These are phyloP conservation scores for Guyanaporus albipodus DNA, from an alignment of 768 basidiomycete genomes.

Conservation along the genomic window DNA sequence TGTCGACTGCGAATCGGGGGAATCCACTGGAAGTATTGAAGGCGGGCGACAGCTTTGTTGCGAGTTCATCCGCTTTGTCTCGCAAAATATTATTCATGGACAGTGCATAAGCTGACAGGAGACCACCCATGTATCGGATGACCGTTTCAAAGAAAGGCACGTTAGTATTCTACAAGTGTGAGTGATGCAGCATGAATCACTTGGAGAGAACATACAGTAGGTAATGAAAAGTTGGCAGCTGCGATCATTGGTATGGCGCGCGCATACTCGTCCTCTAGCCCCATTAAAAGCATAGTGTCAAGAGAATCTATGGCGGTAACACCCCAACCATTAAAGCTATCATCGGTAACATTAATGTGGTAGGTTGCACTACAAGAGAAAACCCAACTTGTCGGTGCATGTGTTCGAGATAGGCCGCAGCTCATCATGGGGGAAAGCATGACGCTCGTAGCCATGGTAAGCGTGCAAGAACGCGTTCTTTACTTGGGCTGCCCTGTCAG, in stretches of 20 bases:
- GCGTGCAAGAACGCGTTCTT: constrained; percentile 63
- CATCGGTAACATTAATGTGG: background rate
- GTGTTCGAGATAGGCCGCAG: constrained; percentile 49
- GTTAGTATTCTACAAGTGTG: constrained; percentile 25
- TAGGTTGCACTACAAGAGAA: too few relatives aligned
- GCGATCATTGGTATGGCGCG: constrained; percentile 55
- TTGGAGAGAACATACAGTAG: constrained; percentile 33
- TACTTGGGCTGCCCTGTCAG: constrained; percentile 50
- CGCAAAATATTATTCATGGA: constrained; percentile 61
- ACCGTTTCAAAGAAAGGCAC: constrained; percentile 78
- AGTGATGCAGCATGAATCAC: background rate
- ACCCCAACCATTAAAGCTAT: constrained; percentile 79
- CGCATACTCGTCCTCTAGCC: constrained; percentile 62
- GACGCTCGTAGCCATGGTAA: constrained; percentile 58
- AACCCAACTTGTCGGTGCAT: constrained; percentile 53
- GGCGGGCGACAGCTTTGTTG: constrained; percentile 60
- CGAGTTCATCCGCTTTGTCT: constrained; percentile 74
- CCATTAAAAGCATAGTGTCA: constrained; percentile 85
- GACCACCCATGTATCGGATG: constrained; percentile 86
- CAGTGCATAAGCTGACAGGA: constrained; percentile 79
- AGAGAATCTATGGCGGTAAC: constrained; percentile 76
- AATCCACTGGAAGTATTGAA: constrained; percentile 71
- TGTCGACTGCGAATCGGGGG: constrained; percentile 68
- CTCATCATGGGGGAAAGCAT: constrained; percentile 64
- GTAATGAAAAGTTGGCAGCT: constrained; percentile 46